These are phyloP conservation scores for Mycena crocata DNA, from an alignment of 768 basidiomycete species.

Conservation along the genomic window DNA sequence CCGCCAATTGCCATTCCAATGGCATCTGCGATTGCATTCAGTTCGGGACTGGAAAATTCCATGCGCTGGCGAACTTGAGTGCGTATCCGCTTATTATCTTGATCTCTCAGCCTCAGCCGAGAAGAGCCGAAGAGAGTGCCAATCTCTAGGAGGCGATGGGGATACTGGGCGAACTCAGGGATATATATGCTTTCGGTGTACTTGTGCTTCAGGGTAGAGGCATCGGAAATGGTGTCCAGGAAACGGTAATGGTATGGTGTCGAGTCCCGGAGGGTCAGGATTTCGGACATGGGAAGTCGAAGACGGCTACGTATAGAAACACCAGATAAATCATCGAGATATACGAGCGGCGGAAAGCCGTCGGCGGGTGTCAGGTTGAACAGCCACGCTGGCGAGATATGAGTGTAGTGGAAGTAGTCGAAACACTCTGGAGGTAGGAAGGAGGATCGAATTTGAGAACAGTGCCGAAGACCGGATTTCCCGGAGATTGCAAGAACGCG, in stretches of 20 bases:
- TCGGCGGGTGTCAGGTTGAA: conserved; percentile 62
- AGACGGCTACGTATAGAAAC: conserved; percentile 60
- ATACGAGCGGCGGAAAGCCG: conserved; percentile 54
- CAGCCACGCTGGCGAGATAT: conserved; percentile 78
- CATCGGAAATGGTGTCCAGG: conserved; percentile 54
- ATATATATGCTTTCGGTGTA: conserved; percentile 59
- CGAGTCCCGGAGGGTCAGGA: conserved; percentile 62
- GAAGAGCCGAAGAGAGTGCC: conserved; percentile 85
- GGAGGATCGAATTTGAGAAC: conserved; percentile 50
- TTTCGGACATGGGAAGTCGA: conserved; percentile 51
- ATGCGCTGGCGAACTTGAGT: conserved; percentile 64
- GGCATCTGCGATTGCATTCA: conserved; percentile 55
- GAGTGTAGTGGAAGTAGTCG: conserved; percentile 70
- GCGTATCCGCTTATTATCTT: conserved; percentile 55
- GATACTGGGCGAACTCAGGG: conserved; percentile 50
- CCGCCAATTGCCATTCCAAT: conserved; percentile 59
- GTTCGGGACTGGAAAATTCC: conserved; percentile 63
- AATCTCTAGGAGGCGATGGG: conserved; percentile 69
- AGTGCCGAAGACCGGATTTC: conserved; percentile 66
- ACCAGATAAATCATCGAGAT: conserved; percentile 62
- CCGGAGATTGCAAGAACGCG: conserved; percentile 58
- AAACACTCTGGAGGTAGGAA: conserved; percentile 66
- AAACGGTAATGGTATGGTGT: conserved; percentile 74
- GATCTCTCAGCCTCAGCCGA: conserved; percentile 64
- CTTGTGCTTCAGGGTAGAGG: conserved; percentile 45